Conservation (phyloP, 768 basidiomycete genomes). For the Phylloporus scabripes region DNA sequence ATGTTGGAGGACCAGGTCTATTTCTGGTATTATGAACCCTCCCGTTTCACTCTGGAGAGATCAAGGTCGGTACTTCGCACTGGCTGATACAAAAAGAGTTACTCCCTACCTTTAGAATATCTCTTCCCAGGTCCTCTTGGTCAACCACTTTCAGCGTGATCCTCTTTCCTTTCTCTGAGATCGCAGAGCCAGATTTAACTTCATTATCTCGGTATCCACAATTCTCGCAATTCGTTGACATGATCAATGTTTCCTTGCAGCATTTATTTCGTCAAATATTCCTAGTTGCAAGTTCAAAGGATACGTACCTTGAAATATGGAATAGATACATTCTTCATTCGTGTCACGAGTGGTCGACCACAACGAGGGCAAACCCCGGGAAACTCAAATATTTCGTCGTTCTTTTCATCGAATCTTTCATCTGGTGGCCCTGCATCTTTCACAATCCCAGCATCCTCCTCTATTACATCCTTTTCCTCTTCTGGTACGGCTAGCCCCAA, state of each 20-base stretch:
- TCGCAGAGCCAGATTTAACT: constrained; percentile 90
- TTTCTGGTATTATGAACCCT: constrained; percentile 87
- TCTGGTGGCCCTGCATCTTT: constrained; percentile 15
- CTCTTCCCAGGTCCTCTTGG: constrained; percentile 84
- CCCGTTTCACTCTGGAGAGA: constrained; percentile 82
- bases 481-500: constrained; percentile 65
- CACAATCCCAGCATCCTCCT: background rate
- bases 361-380: constrained; percentile 87
- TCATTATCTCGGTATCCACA: constrained; percentile 99
- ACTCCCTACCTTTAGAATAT: constrained; percentile 79
- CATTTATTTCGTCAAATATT: background rate
- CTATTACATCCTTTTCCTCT: constrained; percentile 19
- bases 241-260: constrained; percentile 85
- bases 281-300: background rate
- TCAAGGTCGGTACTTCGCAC: background rate
- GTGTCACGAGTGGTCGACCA: constrained; percentile 72
- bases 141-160: constrained; percentile 91
- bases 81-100: background rate
- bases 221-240: constrained; percentile 94
- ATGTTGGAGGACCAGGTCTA: constrained; percentile 84
- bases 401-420: constrained; percentile 33
- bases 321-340: constrained; percentile 95
- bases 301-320: constrained; percentile 87
- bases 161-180: constrained; percentile 80
- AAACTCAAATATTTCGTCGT: constrained; percentile 89